These are phyloP conservation scores for Hypoxylon perforatum DNA, from an alignment of 495 filamentous ascomycete genomes.

Conservation along the genomic window DNA sequence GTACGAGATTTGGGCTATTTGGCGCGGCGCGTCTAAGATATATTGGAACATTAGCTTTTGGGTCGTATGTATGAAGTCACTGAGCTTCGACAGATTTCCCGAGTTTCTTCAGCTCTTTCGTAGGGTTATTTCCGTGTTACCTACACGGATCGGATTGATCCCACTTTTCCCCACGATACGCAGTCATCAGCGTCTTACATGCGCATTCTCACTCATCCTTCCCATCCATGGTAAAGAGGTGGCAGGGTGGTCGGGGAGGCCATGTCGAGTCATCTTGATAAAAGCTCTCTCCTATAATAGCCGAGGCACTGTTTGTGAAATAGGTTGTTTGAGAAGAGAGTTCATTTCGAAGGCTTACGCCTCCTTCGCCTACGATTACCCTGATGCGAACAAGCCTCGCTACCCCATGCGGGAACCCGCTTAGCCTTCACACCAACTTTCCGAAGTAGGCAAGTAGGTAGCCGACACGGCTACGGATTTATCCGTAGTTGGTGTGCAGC, in stretches of 20 bases:
- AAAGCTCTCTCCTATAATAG: neutral
- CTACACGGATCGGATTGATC: slow-evolving; percentile 25
- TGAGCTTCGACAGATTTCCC: neutral
- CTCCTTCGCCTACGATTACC: slow-evolving; percentile 33
- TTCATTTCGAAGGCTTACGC: slow-evolving; percentile 19
- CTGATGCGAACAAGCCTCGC: slow-evolving; percentile 7
- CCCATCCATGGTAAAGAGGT: slow-evolving; percentile 4
- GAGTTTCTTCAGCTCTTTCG: slow-evolving; percentile 11
- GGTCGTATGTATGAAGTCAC: too few relatives aligned
- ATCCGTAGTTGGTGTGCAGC: slow-evolving; percentile 2
- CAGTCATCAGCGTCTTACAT: slow-evolving; percentile 23
- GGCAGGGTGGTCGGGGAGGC: neutral
- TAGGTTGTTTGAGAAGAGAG: neutral
- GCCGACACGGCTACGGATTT: slow-evolving; percentile 23
- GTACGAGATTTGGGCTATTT: slow-evolving; percentile 2
- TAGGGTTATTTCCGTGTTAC: neutral
- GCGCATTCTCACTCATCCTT: slow-evolving; percentile 32
- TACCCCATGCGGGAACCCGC: slow-evolving; percentile 30
- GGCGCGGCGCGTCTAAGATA: neutral
- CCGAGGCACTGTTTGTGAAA: slow-evolving; percentile 1
- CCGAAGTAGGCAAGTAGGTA: too few relatives aligned
- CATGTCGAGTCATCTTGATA: slow-evolving; percentile 12
- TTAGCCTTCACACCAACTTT: slow-evolving; percentile 1
- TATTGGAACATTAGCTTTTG: neutral
- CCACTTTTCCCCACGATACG: slow-evolving; percentile 41